These are phyloP conservation scores for Pestalotiopsis fici DNA, from an alignment of 2,329 filamentous ascomycete species.

Conservation along the genomic window DNA sequence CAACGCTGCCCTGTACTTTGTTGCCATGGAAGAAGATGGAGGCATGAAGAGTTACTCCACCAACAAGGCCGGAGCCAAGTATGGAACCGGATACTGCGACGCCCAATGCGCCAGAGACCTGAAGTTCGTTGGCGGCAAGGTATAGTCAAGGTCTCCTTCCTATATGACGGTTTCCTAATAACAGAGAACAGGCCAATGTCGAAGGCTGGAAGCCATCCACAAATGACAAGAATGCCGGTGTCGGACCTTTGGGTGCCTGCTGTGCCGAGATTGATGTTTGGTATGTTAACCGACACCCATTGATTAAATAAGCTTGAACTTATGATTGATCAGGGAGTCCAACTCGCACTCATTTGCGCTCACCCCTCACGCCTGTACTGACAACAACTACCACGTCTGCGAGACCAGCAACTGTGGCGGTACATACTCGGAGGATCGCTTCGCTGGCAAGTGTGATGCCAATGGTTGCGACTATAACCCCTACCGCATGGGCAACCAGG, in stretches of 20 bases:
- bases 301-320: conserved; percentile 1
- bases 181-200: conserved; percentile 35
- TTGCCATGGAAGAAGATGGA: conserved; percentile 57
- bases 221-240: conserved; percentile 53
- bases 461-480: conserved; percentile 69
- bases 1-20: conserved; percentile 64
- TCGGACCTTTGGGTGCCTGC: conserved; percentile 54
- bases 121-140: conserved; percentile 2
- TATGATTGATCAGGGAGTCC: conserved; percentile 40
- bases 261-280: conserved; percentile 64
- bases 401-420: conserved; percentile 46
- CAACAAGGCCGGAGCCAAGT: conserved; percentile 59
- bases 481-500: conserved; percentile 62
- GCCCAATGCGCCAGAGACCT: conserved; percentile 42
- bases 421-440: conserved; percentile 50
- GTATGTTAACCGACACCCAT: conserved; percentile 23
- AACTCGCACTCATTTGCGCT: conserved; percentile 62
- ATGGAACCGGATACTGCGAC: conserved; percentile 63
- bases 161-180: background rate
- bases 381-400: conserved; percentile 49
- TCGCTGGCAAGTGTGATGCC: conserved; percentile 61
- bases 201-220: conserved; percentile 49
- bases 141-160: background rate
- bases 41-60: conserved; percentile 43
- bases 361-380: conserved; percentile 63